Conservation (phyloP, 2,329 filamentous ascomycete genomes). For the Fusarium continuum region DNA sequence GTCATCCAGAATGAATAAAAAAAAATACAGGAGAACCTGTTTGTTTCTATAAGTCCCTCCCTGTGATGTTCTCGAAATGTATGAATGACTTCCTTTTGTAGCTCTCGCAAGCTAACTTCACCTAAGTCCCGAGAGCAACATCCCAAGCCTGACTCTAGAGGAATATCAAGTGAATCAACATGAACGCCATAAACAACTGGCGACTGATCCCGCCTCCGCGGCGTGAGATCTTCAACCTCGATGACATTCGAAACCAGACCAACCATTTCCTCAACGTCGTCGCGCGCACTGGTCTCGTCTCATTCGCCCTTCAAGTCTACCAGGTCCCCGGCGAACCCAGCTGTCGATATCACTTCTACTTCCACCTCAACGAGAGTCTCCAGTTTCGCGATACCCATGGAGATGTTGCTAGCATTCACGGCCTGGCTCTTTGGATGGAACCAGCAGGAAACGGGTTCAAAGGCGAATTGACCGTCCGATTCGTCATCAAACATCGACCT, state of each 20-base stretch:
- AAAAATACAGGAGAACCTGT: background rate
- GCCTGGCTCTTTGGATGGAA: constrained; percentile 21
- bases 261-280: background rate
- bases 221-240: constrained; percentile 3
- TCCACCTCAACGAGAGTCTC: background rate
- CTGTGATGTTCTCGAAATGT: background rate
- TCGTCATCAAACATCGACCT: background rate
- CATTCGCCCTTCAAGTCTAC: constrained; percentile 1
- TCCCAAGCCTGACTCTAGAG: too few relatives aligned
- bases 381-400: background rate
- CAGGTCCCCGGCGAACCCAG: background rate
- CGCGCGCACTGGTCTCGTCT: background rate
- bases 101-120: background rate
- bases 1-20: background rate
- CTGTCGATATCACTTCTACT: background rate
- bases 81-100: background rate
- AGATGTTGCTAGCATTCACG: background rate
- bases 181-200: background rate
- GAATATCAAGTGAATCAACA: background rate
- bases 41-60: background rate
- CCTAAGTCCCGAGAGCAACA: background rate
- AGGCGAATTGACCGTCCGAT: constrained; percentile 2
- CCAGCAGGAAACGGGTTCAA: background rate
- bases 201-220: background rate
- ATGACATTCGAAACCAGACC: background rate